phyloP scores from a whole-genome alignment of 371 early-diverging fungal genomes.

The Mucor mucedo region DNA sequence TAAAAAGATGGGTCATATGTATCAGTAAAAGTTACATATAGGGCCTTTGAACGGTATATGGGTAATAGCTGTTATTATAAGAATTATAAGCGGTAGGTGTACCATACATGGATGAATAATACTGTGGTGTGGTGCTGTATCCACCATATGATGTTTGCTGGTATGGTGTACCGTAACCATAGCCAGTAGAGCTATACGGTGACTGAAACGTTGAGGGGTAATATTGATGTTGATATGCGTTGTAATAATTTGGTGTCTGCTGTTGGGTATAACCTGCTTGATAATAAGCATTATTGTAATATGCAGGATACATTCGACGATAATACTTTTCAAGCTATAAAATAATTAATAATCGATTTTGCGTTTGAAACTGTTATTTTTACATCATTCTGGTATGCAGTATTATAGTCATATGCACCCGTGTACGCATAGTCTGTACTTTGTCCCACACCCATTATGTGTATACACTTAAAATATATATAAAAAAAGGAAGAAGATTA shows the following conservation, averaged over 20 bases:
- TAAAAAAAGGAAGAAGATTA: background rate
- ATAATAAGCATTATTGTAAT: conserved; percentile 2
- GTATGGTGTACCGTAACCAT: background rate
- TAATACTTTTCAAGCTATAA: conserved; percentile 12
- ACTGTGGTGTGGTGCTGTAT: conserved; percentile 1
- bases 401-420: background rate
- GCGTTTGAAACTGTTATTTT: background rate
- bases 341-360: background rate
- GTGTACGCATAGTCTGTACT: conserved; percentile 3
- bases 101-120: conserved; percentile 10
- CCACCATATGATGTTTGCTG: background rate
- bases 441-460: conserved; percentile 4
- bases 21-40: conserved; percentile 2
- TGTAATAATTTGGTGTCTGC: conserved; percentile 2
- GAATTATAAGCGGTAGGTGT: conserved; percentile 3
- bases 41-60: conserved; percentile 12
- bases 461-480: background rate
- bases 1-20: background rate
- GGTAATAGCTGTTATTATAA: conserved; percentile 9
- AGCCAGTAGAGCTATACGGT: conserved; percentile 1
- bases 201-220: conserved; percentile 2
- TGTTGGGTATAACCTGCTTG: background rate
- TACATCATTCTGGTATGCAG: conserved; percentile 10
- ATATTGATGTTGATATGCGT: conserved; percentile 7
- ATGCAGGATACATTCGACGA: conserved; percentile 4